phyloP scores from a whole-genome alignment of 108 stramenopile species.

The Fragilaria crotonensis region DNA sequence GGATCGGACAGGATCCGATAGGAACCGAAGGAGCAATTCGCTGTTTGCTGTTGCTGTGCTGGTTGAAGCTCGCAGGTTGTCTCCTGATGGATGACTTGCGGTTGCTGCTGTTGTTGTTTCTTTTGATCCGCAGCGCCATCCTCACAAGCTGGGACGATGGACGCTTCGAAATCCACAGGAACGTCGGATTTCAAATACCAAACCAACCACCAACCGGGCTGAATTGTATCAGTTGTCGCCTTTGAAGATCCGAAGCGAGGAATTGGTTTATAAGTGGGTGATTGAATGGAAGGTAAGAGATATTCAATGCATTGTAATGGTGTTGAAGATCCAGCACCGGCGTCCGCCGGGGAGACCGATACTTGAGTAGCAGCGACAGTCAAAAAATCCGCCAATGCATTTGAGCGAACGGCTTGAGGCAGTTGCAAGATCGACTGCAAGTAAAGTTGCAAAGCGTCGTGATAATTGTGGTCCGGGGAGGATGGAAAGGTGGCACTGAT shows the following conservation, averaged over 20 bases:
- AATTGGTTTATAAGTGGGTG: not conserved
- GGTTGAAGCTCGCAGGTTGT: not conserved
- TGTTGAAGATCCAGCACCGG: not conserved
- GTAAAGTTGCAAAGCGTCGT: not conserved
- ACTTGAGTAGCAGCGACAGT: no score
- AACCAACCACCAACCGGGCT: not conserved
- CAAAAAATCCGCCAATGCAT: not conserved
- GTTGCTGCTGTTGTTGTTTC: slow-evolving; percentile 1
- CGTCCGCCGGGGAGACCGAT: not conserved
- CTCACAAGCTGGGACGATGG: not conserved
- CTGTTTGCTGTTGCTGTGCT: not conserved
- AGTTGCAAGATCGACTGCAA: not conserved
- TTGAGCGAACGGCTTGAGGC: not conserved
- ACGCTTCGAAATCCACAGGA: not conserved
- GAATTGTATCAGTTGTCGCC: no score
- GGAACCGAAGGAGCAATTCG: not conserved
- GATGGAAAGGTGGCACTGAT: no score
- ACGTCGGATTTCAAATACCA: not conserved
- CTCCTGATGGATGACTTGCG: not conserved
- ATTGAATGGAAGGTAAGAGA: not conserved
- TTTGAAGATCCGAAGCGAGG: not conserved
- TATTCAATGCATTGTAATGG: not conserved
- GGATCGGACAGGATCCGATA: not conserved
- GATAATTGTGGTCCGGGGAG: no score
- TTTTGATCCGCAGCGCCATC: not conserved